phyloP scores from a whole-genome alignment of 495 filamentous ascomycete species.

The Physcia stellaris region DNA sequence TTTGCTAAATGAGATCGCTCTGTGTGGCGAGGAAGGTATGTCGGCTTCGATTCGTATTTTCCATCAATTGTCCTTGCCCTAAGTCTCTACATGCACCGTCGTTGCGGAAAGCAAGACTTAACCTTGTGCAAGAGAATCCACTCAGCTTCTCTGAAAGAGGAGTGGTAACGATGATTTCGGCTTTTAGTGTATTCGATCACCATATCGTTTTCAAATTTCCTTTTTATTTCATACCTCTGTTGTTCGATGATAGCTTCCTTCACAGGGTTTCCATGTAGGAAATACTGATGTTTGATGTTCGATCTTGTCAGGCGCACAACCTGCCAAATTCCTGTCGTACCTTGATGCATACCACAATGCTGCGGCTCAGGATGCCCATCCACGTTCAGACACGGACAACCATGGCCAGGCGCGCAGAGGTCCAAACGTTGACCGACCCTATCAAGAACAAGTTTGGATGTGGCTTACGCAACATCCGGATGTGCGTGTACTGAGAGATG shows the following conservation, averaged over 20 bases:
- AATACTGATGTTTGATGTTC: not conserved
- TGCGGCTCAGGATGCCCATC: conserved; percentile 7
- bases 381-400: not conserved
- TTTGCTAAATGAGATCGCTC: conserved; percentile 58
- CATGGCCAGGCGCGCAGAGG: not conserved
- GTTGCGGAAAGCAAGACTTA: conserved; percentile 7
- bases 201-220: not conserved
- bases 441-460: conserved; percentile 41
- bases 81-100: not conserved
- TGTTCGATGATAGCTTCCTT: not conserved
- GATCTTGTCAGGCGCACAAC: conserved; percentile 24
- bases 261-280: not conserved
- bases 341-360: conserved; percentile 28
- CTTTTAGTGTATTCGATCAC: not conserved
- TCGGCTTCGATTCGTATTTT: conserved; percentile 16
- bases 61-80: not conserved
- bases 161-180: not conserved
- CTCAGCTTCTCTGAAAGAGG: too few species aligned
- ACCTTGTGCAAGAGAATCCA: conserved; percentile 15
- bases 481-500: conserved; percentile 31
- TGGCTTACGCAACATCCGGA: conserved; percentile 42
- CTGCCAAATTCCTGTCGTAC: conserved; percentile 25
- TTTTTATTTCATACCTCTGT: not conserved
- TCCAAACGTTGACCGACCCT: conserved; percentile 31
- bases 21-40: conserved; percentile 57